A percentile compares a stretch with the other conserved stretches of the same genome.
These are phyloP conservation scores for Pythium biforme DNA, from an alignment of 352 stramenopile species.

Conservation along the genomic window DNA sequence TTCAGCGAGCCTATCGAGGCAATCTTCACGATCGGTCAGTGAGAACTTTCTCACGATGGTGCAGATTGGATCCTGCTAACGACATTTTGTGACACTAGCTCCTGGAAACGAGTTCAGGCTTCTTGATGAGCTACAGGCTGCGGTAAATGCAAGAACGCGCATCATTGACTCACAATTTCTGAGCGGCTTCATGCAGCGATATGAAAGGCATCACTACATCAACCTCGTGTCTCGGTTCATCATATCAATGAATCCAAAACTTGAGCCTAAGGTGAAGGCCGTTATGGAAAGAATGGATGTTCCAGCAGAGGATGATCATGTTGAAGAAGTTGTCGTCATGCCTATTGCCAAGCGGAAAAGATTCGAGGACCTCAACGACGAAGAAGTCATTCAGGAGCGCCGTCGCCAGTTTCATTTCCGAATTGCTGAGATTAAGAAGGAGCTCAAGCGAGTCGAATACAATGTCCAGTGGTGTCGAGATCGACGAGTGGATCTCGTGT, in stretches of 20 bases:
- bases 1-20: slow-evolving; percentile 48
- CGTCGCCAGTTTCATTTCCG: slow-evolving; percentile 78
- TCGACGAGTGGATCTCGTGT: slow-evolving; percentile 63
- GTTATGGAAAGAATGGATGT: slow-evolving; percentile 37
- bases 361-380: slow-evolving; percentile 51
- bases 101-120: slow-evolving; percentile 65
- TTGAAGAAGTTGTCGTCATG: neutral
- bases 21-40: slow-evolving; percentile 66
- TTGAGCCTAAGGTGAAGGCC: slow-evolving; percentile 45
- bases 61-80: neutral
- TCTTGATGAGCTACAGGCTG: slow-evolving; percentile 75
- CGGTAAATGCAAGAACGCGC: slow-evolving; percentile 65
- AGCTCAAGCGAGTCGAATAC: slow-evolving; percentile 64
- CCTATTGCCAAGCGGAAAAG: slow-evolving; percentile 13
- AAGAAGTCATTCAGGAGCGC: slow-evolving; percentile 52
- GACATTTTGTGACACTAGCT: slow-evolving; percentile 24
- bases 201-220: slow-evolving; percentile 72
- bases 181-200: slow-evolving; percentile 81
- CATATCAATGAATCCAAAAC: slow-evolving; percentile 43
- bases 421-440: slow-evolving; percentile 51
- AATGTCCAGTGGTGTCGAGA: slow-evolving; percentile 80
- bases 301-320: slow-evolving; percentile 1
- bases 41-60: neutral
- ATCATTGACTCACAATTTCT: slow-evolving; percentile 77
- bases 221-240: slow-evolving; percentile 65